These are phyloP conservation scores for Tubosaeta sp. DNA, from an alignment of 768 basidiomycete species.

Conservation along the genomic window DNA sequence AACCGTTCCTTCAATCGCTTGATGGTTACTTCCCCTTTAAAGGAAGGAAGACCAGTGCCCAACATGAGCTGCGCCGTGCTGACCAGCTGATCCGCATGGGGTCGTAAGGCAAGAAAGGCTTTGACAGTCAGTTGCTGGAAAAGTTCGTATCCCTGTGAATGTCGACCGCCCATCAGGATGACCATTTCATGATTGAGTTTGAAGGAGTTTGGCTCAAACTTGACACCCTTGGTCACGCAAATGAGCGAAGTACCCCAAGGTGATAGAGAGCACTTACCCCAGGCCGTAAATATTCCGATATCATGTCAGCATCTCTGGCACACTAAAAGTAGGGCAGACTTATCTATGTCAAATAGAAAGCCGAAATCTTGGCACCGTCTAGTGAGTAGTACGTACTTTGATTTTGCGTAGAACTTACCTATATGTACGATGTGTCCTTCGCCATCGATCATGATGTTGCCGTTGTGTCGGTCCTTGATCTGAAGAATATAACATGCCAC, in stretches of 20 bases:
- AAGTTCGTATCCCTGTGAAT: constrained; percentile 90
- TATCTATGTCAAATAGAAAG: constrained; percentile 97
- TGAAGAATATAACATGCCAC: constrained; percentile 97
- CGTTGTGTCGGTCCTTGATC: constrained; percentile 98
- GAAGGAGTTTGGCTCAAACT: constrained; percentile 98
- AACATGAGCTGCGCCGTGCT: constrained; percentile 92
- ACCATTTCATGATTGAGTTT: constrained; percentile 99
- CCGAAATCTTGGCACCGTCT: constrained; percentile 69
- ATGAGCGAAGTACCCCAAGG: constrained; percentile 2
- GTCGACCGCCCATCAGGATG: constrained; percentile 90
- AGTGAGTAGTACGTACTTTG: constrained; percentile 6
- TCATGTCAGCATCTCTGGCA: constrained; percentile 25
- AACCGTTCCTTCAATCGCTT: constrained; percentile 84
- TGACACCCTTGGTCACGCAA: constrained; percentile 67
- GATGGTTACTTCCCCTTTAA: constrained; percentile 95
- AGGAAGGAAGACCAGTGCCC: constrained; percentile 89
- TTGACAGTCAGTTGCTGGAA: constrained; percentile 95
- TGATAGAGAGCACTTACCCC: constrained; percentile 43
- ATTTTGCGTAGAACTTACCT: constrained; percentile 47
- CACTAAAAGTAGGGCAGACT: constrained; percentile 39
- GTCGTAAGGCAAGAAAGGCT: constrained; percentile 95
- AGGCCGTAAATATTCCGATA: constrained; percentile 41
- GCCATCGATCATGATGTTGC: constrained; percentile 99
- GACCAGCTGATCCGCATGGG: constrained; percentile 86
- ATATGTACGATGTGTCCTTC: constrained; percentile 97